These are phyloP conservation scores for Stephania japonica DNA, from an alignment of 164 flowering plant genomes.

Conservation along the genomic window DNA sequence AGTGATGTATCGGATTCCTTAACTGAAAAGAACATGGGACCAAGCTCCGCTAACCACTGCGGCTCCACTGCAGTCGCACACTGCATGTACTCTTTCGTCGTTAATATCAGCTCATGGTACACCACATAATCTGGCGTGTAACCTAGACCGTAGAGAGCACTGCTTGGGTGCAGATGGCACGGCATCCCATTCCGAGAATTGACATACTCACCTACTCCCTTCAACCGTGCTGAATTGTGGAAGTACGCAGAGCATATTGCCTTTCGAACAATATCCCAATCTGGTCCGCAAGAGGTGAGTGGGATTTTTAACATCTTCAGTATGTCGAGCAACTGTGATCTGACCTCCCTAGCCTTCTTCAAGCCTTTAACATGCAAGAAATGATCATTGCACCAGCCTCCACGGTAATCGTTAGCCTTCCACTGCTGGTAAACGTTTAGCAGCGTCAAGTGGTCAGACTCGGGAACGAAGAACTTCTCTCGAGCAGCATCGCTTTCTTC, in stretches of 20 bases:
- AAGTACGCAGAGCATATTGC: conserved; percentile 93
- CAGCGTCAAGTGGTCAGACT: conserved; percentile 85
- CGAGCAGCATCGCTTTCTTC: conserved; percentile 94
- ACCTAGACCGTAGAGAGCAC: conserved; percentile 74
- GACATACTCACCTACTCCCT: conserved; percentile 84
- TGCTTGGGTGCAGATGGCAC: conserved; percentile 82
- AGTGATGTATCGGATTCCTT: conserved; percentile 77
- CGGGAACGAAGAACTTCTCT: conserved; percentile 83
- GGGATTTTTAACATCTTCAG: conserved; percentile 67
- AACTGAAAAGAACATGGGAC: conserved; percentile 86
- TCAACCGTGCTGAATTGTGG: conserved; percentile 77
- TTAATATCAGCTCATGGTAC: conserved; percentile 78
- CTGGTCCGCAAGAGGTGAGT: conserved; percentile 56
- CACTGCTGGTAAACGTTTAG: conserved; percentile 85
- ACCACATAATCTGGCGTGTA: conserved; percentile 83
- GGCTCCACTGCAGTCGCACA: conserved; percentile 88
- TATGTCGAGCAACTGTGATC: conserved; percentile 81
- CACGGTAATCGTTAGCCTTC: conserved; percentile 68
- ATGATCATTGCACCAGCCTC: conserved; percentile 93
- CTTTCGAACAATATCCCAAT: conserved; percentile 72
- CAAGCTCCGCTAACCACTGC: conserved; percentile 88
- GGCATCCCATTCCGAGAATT: conserved; percentile 84
- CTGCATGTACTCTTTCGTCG: conserved; percentile 89
- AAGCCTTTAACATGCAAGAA: conserved; percentile 80
- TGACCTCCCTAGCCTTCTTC: conserved; percentile 82